These are phyloP conservation scores for Rostrohypoxylon terebratum DNA, from an alignment of 495 filamentous ascomycete species.

Conservation along the genomic window DNA sequence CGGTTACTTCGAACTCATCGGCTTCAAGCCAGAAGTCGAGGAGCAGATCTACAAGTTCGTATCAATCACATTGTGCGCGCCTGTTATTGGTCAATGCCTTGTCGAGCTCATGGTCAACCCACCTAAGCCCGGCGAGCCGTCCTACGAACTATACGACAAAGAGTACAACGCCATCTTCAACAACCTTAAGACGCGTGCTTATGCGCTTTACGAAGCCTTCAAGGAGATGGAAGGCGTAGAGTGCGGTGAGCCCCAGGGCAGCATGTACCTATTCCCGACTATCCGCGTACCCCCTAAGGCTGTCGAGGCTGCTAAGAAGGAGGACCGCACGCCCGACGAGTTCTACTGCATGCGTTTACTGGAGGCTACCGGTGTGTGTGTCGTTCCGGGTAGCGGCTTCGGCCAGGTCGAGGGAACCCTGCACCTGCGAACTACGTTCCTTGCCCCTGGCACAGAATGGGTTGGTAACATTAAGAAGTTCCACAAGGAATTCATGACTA, in stretches of 20 bases:
- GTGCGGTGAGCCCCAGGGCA: conserved; percentile 86
- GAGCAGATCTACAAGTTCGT: conserved; percentile 99
- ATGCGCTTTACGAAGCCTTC: conserved; percentile 89
- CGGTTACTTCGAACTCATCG: conserved; percentile 94
- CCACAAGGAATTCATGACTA: conserved; percentile 89
- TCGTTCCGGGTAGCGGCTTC: conserved; percentile 92
- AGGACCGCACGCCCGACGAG: conserved; percentile 83
- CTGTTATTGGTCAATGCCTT: conserved; percentile 94
- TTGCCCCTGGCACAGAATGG: conserved; percentile 97
- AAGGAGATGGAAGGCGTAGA: conserved; percentile 94
- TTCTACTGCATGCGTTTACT: conserved; percentile 92
- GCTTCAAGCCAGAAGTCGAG: conserved; percentile 85
- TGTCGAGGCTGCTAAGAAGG: conserved; percentile 75
- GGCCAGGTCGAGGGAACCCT: conserved; percentile 91
- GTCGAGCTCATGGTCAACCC: conserved; percentile 98
- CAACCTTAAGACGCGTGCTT: conserved; percentile 80
- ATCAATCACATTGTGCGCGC: conserved; percentile 93
- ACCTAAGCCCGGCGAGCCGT: conserved; percentile 81
- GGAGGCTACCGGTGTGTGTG: conserved; percentile 95
- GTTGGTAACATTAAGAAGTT: conserved; percentile 88
- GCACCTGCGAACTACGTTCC: conserved; percentile 97
- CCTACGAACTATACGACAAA: conserved; percentile 80
- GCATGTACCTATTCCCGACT: conserved; percentile 98
- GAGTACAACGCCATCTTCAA: conserved; percentile 86
- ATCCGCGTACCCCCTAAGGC: conserved; percentile 83